Evolutionary conservation across 441 rosid genomes (phyloP), one percentile per base, ranked within the genome.

Genomic region (Syzygium syzygioides): DNA sequence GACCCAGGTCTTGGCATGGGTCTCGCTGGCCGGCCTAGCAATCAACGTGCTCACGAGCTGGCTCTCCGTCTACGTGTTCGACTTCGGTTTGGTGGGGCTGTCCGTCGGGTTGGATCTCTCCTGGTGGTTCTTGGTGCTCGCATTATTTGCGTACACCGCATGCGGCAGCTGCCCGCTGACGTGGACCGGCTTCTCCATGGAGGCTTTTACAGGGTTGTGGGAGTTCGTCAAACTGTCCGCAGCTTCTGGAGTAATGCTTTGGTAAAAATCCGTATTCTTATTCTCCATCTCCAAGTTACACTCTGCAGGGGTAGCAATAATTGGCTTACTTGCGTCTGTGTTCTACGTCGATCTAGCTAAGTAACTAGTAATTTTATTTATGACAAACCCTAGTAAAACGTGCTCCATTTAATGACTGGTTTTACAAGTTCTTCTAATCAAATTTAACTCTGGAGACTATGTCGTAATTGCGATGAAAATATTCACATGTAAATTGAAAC

Each of bases 181-280:
- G n/a, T 85, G 87, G 87, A 14, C 87, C 11, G 87, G 87, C 64
- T 56, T 85, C 87, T 85, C 87, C 87, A 54, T 23, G 59, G 87
- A 55, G 50, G 87, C 87, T 13, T 85, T 85, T 64, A 34, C 87
- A 3, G 87, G 87, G 48, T 28, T 85, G 26, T 85, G 87, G 87
- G 87, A 85, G 87, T 85, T 85, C 6, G 32, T 85, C 64, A 85
- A 85, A 28, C 53, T 85, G 26, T 85, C 87, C 30, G 87, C 87
- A 41, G 53, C 53, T 23, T 76, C 83, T 76, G 83, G 83, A 76
- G 83, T 76, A 23, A 76, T 76, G 83, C 64, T 55, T 14, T 85
- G 87, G 87, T 85, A 85, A 37, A 55, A 37, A 56, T n/a, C 14
- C 45, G 28, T 20, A 17, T 18, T 85, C 41, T 30, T 53, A 10